Conservation (phyloP, 768 basidiomycete genomes). For the Cyclocybe cylindracea region DNA sequence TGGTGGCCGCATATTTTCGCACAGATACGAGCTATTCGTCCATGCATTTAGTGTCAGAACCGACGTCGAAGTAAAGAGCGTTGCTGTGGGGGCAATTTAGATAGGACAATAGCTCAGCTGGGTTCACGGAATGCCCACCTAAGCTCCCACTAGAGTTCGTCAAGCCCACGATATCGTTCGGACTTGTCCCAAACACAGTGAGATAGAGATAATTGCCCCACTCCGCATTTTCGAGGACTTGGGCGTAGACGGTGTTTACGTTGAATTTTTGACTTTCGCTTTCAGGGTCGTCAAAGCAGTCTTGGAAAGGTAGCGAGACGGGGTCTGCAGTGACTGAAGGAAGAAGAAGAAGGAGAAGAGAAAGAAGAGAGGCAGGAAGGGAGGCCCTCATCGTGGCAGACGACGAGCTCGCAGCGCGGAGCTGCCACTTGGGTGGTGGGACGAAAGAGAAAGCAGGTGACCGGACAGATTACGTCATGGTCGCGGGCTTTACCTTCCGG, state of each 20-base stretch:
- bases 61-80: constrained; percentile 81
- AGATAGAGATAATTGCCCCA: constrained; percentile 60
- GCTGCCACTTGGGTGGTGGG: background rate
- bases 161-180: constrained; percentile 58
- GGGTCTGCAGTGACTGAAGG: constrained; percentile 49
- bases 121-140: constrained; percentile 44
- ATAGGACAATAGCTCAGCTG: constrained; percentile 13
- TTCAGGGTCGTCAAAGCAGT: constrained; percentile 60
- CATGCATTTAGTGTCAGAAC: constrained; percentile 79
- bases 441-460: constrained; percentile 10
- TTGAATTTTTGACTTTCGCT: constrained; percentile 59
- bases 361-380: constrained; percentile 16
- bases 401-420: constrained; percentile 4
- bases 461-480: constrained; percentile 17
- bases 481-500: background rate
- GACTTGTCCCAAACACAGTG: constrained; percentile 67
- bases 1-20: constrained; percentile 75
- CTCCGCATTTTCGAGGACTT: constrained; percentile 51
- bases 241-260: constrained; percentile 72
- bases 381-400: constrained; percentile 21
- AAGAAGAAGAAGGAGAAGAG: constrained; percentile 14
- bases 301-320: constrained; percentile 59
- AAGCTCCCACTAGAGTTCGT: constrained; percentile 64
- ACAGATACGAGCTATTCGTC: constrained; percentile 74
- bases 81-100: constrained; percentile 49